phyloP scores from a whole-genome alignment of 2,329 filamentous ascomycete species.

The Stagonosporopsis chrysanthemi region DNA sequence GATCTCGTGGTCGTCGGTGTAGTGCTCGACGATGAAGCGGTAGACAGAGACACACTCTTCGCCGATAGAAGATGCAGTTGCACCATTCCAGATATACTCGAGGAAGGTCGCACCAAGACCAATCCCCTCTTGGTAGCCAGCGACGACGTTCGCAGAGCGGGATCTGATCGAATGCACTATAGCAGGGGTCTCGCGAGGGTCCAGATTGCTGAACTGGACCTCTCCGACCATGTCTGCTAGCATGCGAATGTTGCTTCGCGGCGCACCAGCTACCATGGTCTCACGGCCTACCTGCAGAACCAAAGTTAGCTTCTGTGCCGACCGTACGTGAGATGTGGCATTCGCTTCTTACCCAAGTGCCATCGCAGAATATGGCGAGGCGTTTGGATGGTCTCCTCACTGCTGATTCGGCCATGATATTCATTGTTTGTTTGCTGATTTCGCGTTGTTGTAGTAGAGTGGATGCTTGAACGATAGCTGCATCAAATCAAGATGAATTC shows the following conservation, averaged over 20 bases:
- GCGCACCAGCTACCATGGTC: constrained; percentile 36
- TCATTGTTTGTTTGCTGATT: not conserved
- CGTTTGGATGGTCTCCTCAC: constrained; percentile 30
- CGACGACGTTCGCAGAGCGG: constrained; percentile 29
- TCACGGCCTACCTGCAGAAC: constrained; percentile 36
- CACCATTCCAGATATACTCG: constrained; percentile 48
- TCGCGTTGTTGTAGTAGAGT: not conserved
- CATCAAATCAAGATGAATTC: too few species aligned
- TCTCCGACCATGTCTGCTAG: constrained; percentile 44
- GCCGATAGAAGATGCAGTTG: constrained; percentile 46
- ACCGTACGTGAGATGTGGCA: too few species aligned
- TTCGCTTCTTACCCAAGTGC: constrained; percentile 38
- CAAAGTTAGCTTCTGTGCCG: not conserved
- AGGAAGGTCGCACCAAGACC: constrained; percentile 47
- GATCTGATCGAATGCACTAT: constrained; percentile 33
- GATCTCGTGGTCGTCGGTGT: constrained; percentile 50
- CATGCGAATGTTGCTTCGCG: constrained; percentile 43
- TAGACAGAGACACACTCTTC: constrained; percentile 47
- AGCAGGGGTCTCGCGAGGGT: constrained; percentile 22
- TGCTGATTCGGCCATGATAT: constrained; percentile 21
- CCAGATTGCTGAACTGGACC: constrained; percentile 23
- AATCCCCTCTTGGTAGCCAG: constrained; percentile 48
- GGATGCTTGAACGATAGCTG: too few species aligned
- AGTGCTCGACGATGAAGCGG: constrained; percentile 47
- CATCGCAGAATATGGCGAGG: constrained; percentile 46